Percentiles rank a stretch among this genome's conserved stretches.
Evolutionary conservation across 139 green algal genomes (phyloP).

Genomic region (Volvox reticuliferus): DNA sequence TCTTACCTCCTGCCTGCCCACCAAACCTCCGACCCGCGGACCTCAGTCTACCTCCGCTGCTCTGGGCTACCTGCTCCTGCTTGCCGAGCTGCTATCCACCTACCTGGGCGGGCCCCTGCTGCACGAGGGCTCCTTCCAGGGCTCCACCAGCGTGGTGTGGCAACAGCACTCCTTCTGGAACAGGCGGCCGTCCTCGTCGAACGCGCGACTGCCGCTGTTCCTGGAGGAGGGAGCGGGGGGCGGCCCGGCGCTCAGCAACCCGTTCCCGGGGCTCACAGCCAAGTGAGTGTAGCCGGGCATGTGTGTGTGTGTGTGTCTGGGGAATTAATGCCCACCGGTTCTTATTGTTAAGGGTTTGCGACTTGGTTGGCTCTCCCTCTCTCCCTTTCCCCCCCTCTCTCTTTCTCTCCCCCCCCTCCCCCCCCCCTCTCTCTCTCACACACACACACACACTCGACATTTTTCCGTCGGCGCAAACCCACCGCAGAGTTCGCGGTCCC

Average conservation of each 20-base stretch:
- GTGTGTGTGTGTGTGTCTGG: not conserved
- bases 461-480: not conserved
- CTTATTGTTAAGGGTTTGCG: too few species aligned
- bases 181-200: slow-evolving; percentile 48
- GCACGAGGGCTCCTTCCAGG: slow-evolving; percentile 70
- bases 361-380: too few species aligned
- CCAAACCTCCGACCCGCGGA: not conserved
- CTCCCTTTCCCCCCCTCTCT: too few species aligned
- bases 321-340: too few species aligned
- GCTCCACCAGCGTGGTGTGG: slow-evolving; percentile 71
- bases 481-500: not conserved
- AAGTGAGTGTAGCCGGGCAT: not conserved
- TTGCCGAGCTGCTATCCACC: slow-evolving; percentile 70
- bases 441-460: too few species aligned
- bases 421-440: too few species aligned
- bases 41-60: slow-evolving; percentile 61
- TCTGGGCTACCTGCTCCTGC: slow-evolving; percentile 77
- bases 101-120: slow-evolving; percentile 75
- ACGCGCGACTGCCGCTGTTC: slow-evolving; percentile 70
- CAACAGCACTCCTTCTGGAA: slow-evolving; percentile 74
- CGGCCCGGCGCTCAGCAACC: not conserved
- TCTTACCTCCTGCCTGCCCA: not conserved
- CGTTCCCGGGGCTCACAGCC: not conserved
- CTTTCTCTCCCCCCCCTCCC: too few species aligned
- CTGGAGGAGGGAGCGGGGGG: slow-evolving; percentile 44